Evolutionary conservation across 768 basidiomycete genomes (phyloP).

Genomic region (Rhodocollybia butyracea): DNA sequence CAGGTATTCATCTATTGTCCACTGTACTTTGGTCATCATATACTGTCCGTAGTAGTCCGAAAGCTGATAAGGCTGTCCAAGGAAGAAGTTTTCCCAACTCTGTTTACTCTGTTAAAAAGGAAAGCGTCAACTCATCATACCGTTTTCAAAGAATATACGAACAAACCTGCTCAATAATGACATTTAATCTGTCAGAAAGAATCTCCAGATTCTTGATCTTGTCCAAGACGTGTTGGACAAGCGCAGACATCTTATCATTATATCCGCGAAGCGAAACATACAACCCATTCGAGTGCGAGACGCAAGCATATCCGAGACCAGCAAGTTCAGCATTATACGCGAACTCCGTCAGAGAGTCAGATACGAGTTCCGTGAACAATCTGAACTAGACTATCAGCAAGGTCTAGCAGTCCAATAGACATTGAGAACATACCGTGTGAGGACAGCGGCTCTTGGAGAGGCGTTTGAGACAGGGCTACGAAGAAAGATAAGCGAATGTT

Average conservation of each 20-base stretch:
- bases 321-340: constrained; percentile 92
- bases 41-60: constrained; percentile 76
- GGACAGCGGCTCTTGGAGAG: constrained; percentile 66
- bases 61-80: constrained; percentile 78
- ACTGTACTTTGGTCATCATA: constrained; percentile 66
- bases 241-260: constrained; percentile 83
- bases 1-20: constrained; percentile 76
- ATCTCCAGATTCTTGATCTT: constrained; percentile 63
- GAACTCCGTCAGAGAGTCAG: constrained; percentile 86
- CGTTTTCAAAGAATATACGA: background rate
- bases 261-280: constrained; percentile 75
- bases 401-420: background rate
- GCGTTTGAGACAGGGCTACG: constrained; percentile 54
- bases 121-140: background rate
- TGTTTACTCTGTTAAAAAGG: constrained; percentile 53
- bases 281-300: constrained; percentile 61
- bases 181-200: constrained; percentile 65
- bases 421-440: constrained; percentile 56
- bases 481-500: constrained; percentile 3
- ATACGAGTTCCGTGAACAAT: constrained; percentile 80
- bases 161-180: constrained; percentile 81
- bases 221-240: constrained; percentile 70
- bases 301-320: constrained; percentile 73
- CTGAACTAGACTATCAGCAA: constrained; percentile 30
- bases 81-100: constrained; percentile 83